Base-by-base conservation (phyloP, 2,329 filamentous ascomycete species). In the Verticillium klebahnii region DNA sequence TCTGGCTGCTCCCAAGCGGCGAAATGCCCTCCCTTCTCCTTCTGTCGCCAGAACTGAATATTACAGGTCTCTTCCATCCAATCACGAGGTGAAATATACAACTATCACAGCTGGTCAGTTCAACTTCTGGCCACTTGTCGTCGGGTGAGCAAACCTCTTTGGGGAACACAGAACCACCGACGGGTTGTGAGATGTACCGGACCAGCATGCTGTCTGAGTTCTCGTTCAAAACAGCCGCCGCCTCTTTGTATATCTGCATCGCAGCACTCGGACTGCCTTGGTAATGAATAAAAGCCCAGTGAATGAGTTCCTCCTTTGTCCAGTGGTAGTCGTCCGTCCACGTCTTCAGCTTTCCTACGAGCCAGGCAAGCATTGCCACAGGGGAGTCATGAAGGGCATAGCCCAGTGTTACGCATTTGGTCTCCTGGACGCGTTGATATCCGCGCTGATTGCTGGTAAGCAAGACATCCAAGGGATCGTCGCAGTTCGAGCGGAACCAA, bases 361-460 rank as follows among this genome's bases (percentile, higher is more conserved):
- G 32, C 62, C 62, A 63, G 3, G 60, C 60, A 5, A 61, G 31
- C 9, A 63, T 31, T 2, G 70, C 74, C 1, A 74, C 65, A 3
- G 74, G 74, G 12, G 67, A 71, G 66, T 76, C 74, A 2, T 67
- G 65, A 12, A 75, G 63, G 2, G 56, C 62, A n/a, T 58, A 54
- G 23, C 56, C 62, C 5, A 63, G 37, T 5, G 59, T 61, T n/a
- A 59, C 40, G 17, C 56, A 56, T n/a, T 57, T 37, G 5, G 59
- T 59, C 19, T 52, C 37, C 17, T 63, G 62, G 6, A 61, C 8
- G 1, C 55, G 34, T 25, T 57, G n/a, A 25, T 63, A 59, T 1
- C 32, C 56, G 3, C 62, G 55, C 52, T 57, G 57, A 29, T 15
- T 5, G 29, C 34, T 7, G 17, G 37, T 15, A 40, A 34, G 29